Conservation (phyloP, 352 stramenopile species). For the Lagenidium giganteum region DNA sequence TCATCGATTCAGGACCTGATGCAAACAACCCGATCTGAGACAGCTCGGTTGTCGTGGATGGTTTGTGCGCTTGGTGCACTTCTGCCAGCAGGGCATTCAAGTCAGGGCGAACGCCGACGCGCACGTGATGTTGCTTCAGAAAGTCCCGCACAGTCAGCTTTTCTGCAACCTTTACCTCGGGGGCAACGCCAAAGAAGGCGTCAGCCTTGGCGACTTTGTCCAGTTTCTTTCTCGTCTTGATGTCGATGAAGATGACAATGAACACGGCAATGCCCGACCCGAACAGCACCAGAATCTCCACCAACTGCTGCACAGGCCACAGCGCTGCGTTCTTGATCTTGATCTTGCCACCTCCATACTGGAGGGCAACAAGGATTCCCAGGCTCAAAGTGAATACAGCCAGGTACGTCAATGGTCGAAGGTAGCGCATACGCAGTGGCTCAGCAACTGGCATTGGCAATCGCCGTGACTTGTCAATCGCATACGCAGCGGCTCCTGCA, state of each 20-base stretch:
- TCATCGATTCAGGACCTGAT: conserved; percentile 10
- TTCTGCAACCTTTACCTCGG: too few species aligned
- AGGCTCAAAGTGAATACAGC: background rate
- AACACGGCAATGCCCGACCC: conserved; percentile 1
- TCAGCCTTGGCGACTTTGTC: too few species aligned
- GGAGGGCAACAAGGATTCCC: background rate
- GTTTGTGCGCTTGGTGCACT: too few species aligned
- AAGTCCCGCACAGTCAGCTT: too few species aligned
- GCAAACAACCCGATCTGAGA: conserved; percentile 9
- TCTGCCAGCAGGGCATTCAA: too few species aligned
- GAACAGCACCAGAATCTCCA: conserved; percentile 9
- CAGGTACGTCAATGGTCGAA: background rate
- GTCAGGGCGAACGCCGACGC: too few species aligned
- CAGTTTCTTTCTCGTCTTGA: too few species aligned
- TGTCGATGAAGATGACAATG: background rate
- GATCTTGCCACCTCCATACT: conserved; percentile 17
- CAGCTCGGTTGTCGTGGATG: conserved; percentile 1
- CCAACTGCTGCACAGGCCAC: conserved; percentile 20
- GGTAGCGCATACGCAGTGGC: background rate
- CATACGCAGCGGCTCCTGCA: conserved; percentile 10
- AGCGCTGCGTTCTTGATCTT: background rate
- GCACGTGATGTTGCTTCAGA: too few species aligned
- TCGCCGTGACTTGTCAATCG: too few species aligned
- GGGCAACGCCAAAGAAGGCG: too few species aligned
- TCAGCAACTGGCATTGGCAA: conserved; percentile 1